Evolutionary conservation across 139 green algal species (phyloP).

Genomic region (Chlorella sp.): DNA sequence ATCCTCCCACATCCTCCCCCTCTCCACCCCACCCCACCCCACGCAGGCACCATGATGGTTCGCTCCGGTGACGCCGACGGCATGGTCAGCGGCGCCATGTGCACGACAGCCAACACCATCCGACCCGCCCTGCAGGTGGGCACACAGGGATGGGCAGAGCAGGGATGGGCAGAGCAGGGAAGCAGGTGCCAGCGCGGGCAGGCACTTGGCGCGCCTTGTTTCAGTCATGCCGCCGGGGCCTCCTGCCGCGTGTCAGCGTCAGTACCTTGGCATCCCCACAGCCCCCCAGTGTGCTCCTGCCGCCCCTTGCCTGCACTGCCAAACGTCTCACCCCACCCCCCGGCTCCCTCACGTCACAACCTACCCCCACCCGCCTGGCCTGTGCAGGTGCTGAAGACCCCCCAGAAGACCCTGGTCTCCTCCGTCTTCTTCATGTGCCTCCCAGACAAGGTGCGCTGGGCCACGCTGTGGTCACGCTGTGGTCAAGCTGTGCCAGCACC

Average conservation of each 20-base stretch:
- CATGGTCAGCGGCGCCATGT: slow-evolving; percentile 88
- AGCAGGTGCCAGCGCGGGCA: not conserved
- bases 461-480: no score
- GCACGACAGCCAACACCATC: slow-evolving; percentile 93
- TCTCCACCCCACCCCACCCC: not conserved
- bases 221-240: not conserved
- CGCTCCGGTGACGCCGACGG: slow-evolving; percentile 79
- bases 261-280: not conserved
- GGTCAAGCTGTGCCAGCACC: no score
- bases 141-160: not conserved
- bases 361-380: no score
- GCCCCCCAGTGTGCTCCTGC: not conserved
- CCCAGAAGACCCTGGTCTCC: slow-evolving; percentile 70
- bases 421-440: slow-evolving; percentile 96
- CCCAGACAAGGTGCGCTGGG: slow-evolving; percentile 73
- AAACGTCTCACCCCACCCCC: not conserved
- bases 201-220: not conserved
- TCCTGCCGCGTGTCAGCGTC: not conserved
- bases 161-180: not conserved
- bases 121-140: slow-evolving; percentile 86
- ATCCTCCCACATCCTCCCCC: not conserved
- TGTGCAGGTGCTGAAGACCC: slow-evolving; percentile 64
- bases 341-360: not conserved
- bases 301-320: not conserved
- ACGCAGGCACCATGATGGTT: slow-evolving; percentile 85